Conservation (phyloP, 495 filamentous ascomycete genomes). For the Cudoniella acicularis region DNA sequence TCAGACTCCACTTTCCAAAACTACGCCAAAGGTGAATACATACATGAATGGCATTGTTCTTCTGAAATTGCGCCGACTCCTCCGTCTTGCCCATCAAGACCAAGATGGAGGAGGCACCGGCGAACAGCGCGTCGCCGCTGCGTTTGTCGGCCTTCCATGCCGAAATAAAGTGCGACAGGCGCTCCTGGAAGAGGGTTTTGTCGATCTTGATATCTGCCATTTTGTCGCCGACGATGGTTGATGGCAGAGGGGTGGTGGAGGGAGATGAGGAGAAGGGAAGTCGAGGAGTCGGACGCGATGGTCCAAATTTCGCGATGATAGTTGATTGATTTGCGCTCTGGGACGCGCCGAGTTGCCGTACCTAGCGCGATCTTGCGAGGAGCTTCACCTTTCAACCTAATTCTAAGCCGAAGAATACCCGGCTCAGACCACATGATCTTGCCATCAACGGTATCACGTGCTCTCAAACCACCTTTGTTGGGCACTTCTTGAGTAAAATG, state of each 20-base stretch:
- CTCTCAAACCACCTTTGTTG: too few species aligned
- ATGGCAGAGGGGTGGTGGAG: conserved; percentile 21
- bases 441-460: too few species aligned
- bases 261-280: conserved; percentile 3
- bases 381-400: too few species aligned
- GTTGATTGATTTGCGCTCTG: conserved; percentile 6
- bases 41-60: conserved; percentile 95
- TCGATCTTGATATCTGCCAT: conserved; percentile 82
- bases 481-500: too few species aligned
- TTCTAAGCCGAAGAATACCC: too few species aligned
- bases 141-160: conserved; percentile 97
- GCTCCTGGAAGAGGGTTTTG: conserved; percentile 85
- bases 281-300: conserved; percentile 15
- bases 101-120: conserved; percentile 78
- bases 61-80: conserved; percentile 76
- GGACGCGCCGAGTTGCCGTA: not conserved
- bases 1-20: not conserved
- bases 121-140: conserved; percentile 73
- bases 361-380: not conserved
- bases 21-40: conserved; percentile 29
- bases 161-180: conserved; percentile 76
- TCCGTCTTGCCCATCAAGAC: conserved; percentile 93
- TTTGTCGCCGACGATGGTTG: conserved; percentile 26
- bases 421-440: too few species aligned
- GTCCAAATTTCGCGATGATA: conserved; percentile 19